These are phyloP conservation scores for Boletus pseudopeckii DNA, from an alignment of 768 basidiomycete genomes.

Conservation along the genomic window DNA sequence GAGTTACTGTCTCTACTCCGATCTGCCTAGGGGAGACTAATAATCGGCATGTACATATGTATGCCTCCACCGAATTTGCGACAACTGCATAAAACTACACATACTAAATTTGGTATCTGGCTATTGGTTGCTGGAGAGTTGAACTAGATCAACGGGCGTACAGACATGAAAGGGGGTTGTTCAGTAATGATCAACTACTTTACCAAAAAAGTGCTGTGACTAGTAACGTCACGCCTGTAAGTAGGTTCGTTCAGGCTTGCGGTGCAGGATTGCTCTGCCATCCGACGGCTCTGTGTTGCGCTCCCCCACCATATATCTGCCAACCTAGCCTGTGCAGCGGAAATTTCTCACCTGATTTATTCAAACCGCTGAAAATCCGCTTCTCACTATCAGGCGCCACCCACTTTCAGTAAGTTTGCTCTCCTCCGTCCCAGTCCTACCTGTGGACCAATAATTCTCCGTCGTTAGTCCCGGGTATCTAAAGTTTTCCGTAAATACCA, in stretches of 20 bases:
- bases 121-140: not conserved
- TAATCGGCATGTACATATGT: not conserved
- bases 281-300: constrained; percentile 18
- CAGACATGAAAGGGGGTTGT: too few relatives aligned
- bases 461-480: constrained; percentile 4
- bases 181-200: constrained; percentile 30
- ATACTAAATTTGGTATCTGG: constrained; percentile 27
- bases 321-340: constrained; percentile 2
- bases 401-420: constrained; percentile 15
- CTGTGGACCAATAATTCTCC: constrained; percentile 9
- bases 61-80: not conserved
- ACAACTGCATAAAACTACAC: constrained; percentile 17
- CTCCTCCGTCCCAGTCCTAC: constrained; percentile 4
- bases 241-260: constrained; percentile 33
- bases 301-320: constrained; percentile 8
- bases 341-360: constrained; percentile 12
- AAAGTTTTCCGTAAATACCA: constrained; percentile 6
- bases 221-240: constrained; percentile 36
- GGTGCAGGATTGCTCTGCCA: constrained; percentile 27
- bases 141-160: not conserved
- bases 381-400: constrained; percentile 1
- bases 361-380: constrained; percentile 7
- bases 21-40: not conserved
- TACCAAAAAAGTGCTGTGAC: constrained; percentile 33
- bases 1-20: not conserved